Base-by-base conservation (phyloP, 257 asterid species). In the Coffea eugenioides region DNA sequence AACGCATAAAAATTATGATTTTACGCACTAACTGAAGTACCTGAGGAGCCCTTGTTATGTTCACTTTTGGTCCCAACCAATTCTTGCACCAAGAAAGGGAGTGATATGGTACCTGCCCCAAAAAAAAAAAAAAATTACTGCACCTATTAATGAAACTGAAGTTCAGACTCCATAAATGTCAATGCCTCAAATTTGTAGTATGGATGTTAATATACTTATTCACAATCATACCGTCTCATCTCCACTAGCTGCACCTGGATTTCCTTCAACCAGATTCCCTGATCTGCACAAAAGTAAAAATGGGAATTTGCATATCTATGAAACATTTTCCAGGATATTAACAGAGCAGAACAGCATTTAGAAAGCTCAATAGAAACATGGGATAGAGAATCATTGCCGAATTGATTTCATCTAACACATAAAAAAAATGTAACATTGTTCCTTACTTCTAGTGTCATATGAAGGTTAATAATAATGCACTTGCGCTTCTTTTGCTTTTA, bases 21-120 rank as follows among this genome's bases (percentile, higher is more conserved):
- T 25, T 27, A 23, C 56, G 43, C 21, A 36, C 12, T 31, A 52
- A 52, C 25, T 69, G 18, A 76, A 69, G 68, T 80, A 93, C 99
- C 99, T 95, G 99, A 66, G 99, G 99, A 77, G 99, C 89, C 93
- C 99, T 95, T 83, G 99, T 95, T 82, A 95, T 89, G 80, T 95
- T 95, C 73, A 95, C 97, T 87, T 89, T 87, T 64, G 94, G 84
- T 83, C 99, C 99, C 80, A 95, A 88, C 99, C 98, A 95, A 88
- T 78, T 93, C 93, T 95, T 95, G 97, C 99, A 95, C 98, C 98
- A 95, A 81, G 99, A 95, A 88, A 95, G 99, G 75, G 99, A 95
- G 90, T 96, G 52, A 77, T 93, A 96, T 14, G 99, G 93, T 76
- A 96, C 99, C 99, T 96, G 78, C 34, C 75, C 64, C 20, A 86